These are phyloP conservation scores for Xylaria curta DNA, from an alignment of 495 filamentous ascomycete genomes.

Conservation along the genomic window DNA sequence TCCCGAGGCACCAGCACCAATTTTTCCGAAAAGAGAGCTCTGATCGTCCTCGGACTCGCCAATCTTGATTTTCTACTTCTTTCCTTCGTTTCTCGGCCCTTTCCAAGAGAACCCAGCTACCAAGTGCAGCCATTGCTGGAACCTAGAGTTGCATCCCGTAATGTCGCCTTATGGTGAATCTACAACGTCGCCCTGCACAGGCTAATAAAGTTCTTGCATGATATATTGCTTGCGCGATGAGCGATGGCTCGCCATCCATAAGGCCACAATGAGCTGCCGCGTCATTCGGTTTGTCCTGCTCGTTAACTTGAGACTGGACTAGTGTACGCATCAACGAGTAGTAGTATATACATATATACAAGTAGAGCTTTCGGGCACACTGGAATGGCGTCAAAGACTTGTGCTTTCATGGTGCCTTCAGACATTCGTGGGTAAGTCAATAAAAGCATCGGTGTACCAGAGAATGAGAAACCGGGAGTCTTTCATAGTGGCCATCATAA, in stretches of 20 bases:
- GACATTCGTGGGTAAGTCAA: background rate
- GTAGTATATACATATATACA: background rate
- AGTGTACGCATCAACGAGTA: background rate
- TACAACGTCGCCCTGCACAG: constrained; percentile 13
- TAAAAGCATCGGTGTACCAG: background rate
- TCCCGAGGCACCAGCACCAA: background rate
- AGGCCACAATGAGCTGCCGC: constrained; percentile 12
- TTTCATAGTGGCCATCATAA: background rate
- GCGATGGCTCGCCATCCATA: background rate
- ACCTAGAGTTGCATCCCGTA: constrained; percentile 11
- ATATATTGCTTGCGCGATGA: constrained; percentile 21
- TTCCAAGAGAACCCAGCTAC: constrained; percentile 8
- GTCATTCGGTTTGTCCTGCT: background rate
- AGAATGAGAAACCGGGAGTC: background rate
- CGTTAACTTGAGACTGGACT: background rate
- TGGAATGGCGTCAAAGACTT: background rate
- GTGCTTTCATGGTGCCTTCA: background rate
- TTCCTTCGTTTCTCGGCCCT: constrained; percentile 7
- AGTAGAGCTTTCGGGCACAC: background rate
- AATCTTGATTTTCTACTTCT: constrained; percentile 10
- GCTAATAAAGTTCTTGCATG: constrained; percentile 19
- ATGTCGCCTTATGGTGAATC: constrained; percentile 13
- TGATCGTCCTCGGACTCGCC: constrained; percentile 19
- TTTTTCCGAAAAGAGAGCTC: constrained; percentile 17
- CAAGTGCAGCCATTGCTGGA: constrained; percentile 18